Conservation (phyloP, 1,284 basidiomycete species). For the Marasmius fiardii region DNA sequence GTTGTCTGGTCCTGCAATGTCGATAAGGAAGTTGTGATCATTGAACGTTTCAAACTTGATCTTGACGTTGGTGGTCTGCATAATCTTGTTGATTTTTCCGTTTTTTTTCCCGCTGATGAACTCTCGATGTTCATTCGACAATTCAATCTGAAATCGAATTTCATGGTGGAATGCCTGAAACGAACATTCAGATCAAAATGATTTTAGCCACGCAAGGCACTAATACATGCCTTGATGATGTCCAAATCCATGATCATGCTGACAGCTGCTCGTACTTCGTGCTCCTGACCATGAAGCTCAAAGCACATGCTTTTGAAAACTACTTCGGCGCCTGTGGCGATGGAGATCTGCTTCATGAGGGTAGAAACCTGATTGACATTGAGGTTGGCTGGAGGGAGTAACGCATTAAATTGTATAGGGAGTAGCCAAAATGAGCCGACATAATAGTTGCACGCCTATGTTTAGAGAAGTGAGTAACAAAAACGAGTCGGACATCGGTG, state of each 20-base stretch:
- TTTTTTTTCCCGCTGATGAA: slow-evolving; percentile 99
- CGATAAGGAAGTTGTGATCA: slow-evolving; percentile 98
- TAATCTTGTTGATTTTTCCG: slow-evolving; percentile 98
- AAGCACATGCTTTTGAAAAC: slow-evolving; percentile 98
- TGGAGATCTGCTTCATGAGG: slow-evolving; percentile 85
- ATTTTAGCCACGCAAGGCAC: not conserved
- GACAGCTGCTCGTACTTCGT: slow-evolving; percentile 87
- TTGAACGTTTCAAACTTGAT: slow-evolving; percentile 99
- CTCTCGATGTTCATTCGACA: slow-evolving; percentile 97
- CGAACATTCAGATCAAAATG: slow-evolving; percentile 6
- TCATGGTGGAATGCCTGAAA: slow-evolving; percentile 89
- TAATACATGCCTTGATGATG: slow-evolving; percentile 70
- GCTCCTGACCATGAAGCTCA: slow-evolving; percentile 95
- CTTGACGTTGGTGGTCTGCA: slow-evolving; percentile 94
- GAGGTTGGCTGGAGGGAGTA: slow-evolving; percentile 79
- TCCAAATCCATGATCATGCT: slow-evolving; percentile 88
- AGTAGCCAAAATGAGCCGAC: slow-evolving; percentile 95
- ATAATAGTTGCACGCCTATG: slow-evolving; percentile 91
- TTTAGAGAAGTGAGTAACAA: slow-evolving; percentile 11
- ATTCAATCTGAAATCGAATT: slow-evolving; percentile 97
- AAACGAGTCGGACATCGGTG: not conserved
- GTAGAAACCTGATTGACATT: slow-evolving; percentile 84
- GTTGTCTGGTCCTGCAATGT: slow-evolving; percentile 80
- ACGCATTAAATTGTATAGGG: slow-evolving; percentile 89
- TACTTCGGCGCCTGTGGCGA: slow-evolving; percentile 87